phyloP scores from a whole-genome alignment of 2,329 filamentous ascomycete species.

The Pseudonectria buxi region DNA sequence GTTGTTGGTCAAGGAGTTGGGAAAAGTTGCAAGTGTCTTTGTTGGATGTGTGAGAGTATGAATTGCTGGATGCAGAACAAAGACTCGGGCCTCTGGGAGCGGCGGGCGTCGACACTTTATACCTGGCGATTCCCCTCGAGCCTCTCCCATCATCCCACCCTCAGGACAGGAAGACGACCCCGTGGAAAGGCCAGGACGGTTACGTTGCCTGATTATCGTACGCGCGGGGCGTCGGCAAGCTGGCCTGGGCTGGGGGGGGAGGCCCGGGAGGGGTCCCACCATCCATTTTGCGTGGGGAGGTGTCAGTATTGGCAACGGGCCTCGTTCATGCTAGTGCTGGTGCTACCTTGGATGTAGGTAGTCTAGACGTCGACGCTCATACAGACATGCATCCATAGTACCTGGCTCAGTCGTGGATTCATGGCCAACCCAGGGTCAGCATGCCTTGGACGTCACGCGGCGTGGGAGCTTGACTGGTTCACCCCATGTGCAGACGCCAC shows the following conservation, averaged over 20 bases:
- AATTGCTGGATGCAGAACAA: slow-evolving; percentile 19
- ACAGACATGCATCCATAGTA: too few species aligned
- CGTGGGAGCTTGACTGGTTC: slow-evolving; percentile 8
- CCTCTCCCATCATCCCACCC: slow-evolving; percentile 7
- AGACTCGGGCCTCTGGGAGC: slow-evolving; percentile 9
- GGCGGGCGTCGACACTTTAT: slow-evolving; percentile 19
- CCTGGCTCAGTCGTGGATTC: too few species aligned
- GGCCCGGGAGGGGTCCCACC: slow-evolving; percentile 12
- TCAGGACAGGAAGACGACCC: too few species aligned
- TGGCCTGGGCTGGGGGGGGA: too few species aligned
- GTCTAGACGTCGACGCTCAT: too few species aligned
- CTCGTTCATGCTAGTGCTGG: too few species aligned
- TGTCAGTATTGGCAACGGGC: background rate
- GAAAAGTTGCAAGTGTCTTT: slow-evolving; percentile 16
- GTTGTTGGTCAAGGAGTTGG: slow-evolving; percentile 17
- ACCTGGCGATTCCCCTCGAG: slow-evolving; percentile 10
- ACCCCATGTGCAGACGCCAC: slow-evolving; percentile 8
- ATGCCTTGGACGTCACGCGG: slow-evolving; percentile 11
- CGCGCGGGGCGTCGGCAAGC: background rate
- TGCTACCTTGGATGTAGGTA: too few species aligned
- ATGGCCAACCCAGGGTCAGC: slow-evolving; percentile 10
- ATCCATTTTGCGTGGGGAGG: slow-evolving; percentile 9
- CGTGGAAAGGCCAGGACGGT: slow-evolving; percentile 3
- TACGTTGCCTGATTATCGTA: slow-evolving; percentile 20
- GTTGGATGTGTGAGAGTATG: slow-evolving; percentile 11